Evolutionary conservation across 371 early-diverging fungal genomes (phyloP).

Genomic region (Mortierella sp.): DNA sequence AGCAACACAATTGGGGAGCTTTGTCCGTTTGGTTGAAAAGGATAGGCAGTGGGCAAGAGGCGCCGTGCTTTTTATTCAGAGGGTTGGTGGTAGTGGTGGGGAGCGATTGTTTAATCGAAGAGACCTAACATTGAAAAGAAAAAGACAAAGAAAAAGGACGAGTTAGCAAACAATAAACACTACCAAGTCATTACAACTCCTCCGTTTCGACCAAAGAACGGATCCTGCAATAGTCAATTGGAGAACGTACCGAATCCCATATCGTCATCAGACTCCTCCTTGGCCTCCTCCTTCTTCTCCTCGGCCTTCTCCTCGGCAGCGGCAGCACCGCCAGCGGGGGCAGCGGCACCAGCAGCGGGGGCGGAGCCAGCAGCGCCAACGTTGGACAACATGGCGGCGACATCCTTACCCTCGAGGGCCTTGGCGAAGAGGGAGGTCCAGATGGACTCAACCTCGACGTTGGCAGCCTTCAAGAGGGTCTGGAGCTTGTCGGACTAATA

Average conservation of each 20-base stretch:
- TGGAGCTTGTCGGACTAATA: slow-evolving; percentile 95
- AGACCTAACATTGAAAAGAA: slow-evolving; percentile 68
- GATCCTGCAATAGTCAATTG: not conserved
- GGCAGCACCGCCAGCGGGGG: slow-evolving; percentile 66
- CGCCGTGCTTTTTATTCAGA: slow-evolving; percentile 46
- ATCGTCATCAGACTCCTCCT: slow-evolving; percentile 94
- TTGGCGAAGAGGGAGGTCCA: slow-evolving; percentile 98
- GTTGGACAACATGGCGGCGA: slow-evolving; percentile 92
- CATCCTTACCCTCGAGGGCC: slow-evolving; percentile 96
- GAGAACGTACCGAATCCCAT: slow-evolving; percentile 88
- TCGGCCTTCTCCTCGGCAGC: slow-evolving; percentile 71
- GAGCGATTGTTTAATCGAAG: slow-evolving; percentile 79
- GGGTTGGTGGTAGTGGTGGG: slow-evolving; percentile 26
- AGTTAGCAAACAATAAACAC: not conserved
- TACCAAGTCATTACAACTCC: not conserved
- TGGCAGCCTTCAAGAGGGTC: slow-evolving; percentile 93
- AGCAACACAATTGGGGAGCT: not conserved
- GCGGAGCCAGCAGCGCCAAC: slow-evolving; percentile 89
- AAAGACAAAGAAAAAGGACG: slow-evolving; percentile 5
- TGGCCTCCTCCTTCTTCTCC: slow-evolving; percentile 81
- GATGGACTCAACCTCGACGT: slow-evolving; percentile 94
- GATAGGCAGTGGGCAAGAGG: slow-evolving; percentile 15
- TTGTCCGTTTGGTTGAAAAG: slow-evolving; percentile 15
- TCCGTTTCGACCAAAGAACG: not conserved
- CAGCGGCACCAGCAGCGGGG: slow-evolving; percentile 73